A percentile compares a stretch with the other conserved stretches of the same genome.
Evolutionary conservation across 2,329 filamentous ascomycete genomes (phyloP).

Genomic region (Fusarium udum): DNA sequence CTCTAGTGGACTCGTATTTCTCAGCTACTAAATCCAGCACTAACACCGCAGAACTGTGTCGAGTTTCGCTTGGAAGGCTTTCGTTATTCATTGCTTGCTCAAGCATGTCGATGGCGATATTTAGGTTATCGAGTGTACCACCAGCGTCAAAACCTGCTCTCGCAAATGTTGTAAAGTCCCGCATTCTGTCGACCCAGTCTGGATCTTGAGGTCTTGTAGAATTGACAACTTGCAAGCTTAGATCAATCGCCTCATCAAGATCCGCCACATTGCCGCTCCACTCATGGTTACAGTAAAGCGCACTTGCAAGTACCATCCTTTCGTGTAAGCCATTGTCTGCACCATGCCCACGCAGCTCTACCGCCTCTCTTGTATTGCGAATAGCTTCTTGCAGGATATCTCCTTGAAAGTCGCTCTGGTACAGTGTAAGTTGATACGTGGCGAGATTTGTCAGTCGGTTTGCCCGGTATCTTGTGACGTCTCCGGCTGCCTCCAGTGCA

Average conservation of each 20-base stretch:
- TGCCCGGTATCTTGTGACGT: background rate
- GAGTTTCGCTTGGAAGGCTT: background rate
- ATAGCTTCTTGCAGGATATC: background rate
- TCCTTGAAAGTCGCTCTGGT: background rate
- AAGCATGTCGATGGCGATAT: background rate
- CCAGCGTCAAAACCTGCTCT: accelerated
- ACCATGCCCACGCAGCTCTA: accelerated
- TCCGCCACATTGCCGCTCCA: background rate
- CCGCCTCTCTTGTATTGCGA: background rate
- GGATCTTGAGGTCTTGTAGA: background rate
- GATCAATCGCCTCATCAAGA: background rate
- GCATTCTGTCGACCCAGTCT: background rate
- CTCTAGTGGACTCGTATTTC: background rate
- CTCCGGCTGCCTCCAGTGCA: background rate
- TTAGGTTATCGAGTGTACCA: background rate
- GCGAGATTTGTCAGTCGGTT: background rate
- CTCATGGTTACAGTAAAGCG: background rate
- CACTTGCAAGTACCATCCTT: background rate
- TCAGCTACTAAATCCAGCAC: accelerated
- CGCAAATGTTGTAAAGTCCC: background rate
- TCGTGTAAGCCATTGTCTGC: accelerated
- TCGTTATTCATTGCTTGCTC: background rate
- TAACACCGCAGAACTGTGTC: accelerated
- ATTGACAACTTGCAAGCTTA: background rate
- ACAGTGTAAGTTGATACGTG: background rate